phyloP scores from a whole-genome alignment of 495 filamentous ascomycete species.

The Tetracladium marchalianum region DNA sequence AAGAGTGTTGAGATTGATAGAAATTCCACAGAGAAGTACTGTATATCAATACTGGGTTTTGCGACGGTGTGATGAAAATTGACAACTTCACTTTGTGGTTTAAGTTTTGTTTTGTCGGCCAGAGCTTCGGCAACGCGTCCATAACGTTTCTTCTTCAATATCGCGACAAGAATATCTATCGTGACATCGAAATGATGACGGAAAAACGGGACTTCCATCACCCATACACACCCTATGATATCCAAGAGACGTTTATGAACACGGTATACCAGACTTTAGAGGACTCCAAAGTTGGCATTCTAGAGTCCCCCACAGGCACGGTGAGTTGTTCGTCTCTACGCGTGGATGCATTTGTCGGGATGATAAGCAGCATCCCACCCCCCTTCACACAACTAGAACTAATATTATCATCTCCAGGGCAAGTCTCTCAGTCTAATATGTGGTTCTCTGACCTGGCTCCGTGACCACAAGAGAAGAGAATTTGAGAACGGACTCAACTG shows the following conservation, averaged over 20 bases:
- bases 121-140: no score
- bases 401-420: constrained; percentile 40
- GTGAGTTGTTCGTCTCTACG: constrained; percentile 25
- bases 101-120: no score
- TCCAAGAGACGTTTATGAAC: constrained; percentile 86
- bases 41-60: no score
- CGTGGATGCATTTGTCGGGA: background rate
- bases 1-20: no score
- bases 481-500: constrained; percentile 49
- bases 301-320: constrained; percentile 85
- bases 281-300: constrained; percentile 74
- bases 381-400: background rate
- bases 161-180: no score
- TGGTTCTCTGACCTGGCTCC: constrained; percentile 84
- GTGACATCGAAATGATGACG: no score
- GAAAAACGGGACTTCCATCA: constrained; percentile 57
- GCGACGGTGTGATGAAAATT: no score
- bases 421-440: constrained; percentile 97
- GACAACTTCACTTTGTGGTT: no score
- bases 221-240: constrained; percentile 82
- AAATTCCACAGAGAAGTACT: no score
- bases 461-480: constrained; percentile 62
- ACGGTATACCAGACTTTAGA: constrained; percentile 76
- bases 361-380: background rate
- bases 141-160: no score